Evolutionary conservation across 352 stramenopile species (phyloP), one percentile per base, ranked within the genome.

Genomic region (Globisporangium lucens): DNA sequence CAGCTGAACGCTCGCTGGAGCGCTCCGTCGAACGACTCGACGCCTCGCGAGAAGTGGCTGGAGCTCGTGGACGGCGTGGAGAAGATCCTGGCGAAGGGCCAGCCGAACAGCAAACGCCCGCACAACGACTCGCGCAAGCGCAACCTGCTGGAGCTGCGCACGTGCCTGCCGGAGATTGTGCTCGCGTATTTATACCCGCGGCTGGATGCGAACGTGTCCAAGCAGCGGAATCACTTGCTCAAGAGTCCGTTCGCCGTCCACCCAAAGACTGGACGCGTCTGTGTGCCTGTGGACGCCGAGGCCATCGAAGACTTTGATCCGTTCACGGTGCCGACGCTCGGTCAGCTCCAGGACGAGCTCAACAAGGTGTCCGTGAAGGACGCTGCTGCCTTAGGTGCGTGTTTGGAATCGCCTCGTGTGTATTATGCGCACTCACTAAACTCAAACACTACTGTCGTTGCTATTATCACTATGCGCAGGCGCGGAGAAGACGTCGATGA

Each of bases 141-240:
- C 71, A 91, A 75, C 62, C 72, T 85, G 10, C 60, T 76, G 7
- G 83, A 94, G 41, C 75, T 96, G 47, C 78, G 90, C 51, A 93
- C 87, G 49, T 99, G 96, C 87, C 74, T 98, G 24, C 86, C 95
- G 65, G 94, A 99, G 79, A 98, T 98, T 53, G 96, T 99, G 46
- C 95, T 99, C 65, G 81, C 88, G 41, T 97, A 99, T 69, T 88
- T 97, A 35, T 99, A 99, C 77, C 97, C 98, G 15, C 89, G 98
- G 43, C 75, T 99, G 67, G 98, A 99, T 97, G 98, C 98, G 46
- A 99, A 99, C 78, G 98, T 99, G 59, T 99, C 97, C 67, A 99
- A 99, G 76, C 95, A 98, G 75, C 89, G 97, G 64, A 99, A 99
- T 90, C 98, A 99, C 88, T 98, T 99, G 84, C 86, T 99, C 46